These are phyloP conservation scores for Vicia villosa DNA, from an alignment of 306 rosid genomes.

Conservation along the genomic window DNA sequence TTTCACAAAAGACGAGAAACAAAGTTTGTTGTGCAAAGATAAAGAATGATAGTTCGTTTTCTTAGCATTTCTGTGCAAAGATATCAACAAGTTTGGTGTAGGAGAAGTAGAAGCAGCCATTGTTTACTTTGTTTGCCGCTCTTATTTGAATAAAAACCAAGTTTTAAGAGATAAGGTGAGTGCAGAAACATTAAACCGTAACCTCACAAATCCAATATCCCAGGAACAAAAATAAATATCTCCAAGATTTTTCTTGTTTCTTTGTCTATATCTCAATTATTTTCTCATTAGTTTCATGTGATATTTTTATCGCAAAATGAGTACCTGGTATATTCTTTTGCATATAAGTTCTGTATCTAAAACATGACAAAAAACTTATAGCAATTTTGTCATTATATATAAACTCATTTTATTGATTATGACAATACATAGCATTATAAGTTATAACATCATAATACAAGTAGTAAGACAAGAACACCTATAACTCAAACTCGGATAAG, in stretches of 20 bases:
- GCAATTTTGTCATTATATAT: slow-evolving; percentile 33
- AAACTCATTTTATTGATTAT: neutral
- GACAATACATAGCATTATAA: too few relatives aligned
- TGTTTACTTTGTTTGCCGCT: slow-evolving; percentile 47
- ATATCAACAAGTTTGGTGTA: slow-evolving; percentile 46
- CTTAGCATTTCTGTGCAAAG: slow-evolving; percentile 33
- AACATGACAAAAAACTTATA: slow-evolving; percentile 32
- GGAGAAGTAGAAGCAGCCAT: slow-evolving; percentile 60
- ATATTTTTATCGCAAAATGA: slow-evolving; percentile 34
- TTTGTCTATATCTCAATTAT: slow-evolving; percentile 41
- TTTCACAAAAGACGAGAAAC: slow-evolving; percentile 41
- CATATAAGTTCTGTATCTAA: slow-evolving; percentile 30
- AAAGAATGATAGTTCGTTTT: slow-evolving; percentile 39
- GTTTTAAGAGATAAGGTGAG: slow-evolving; percentile 45
- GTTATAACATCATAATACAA: too few relatives aligned
- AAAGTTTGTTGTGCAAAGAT: slow-evolving; percentile 32
- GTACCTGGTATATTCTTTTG: slow-evolving; percentile 45
- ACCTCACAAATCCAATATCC: slow-evolving; percentile 54
- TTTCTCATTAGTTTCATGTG: slow-evolving; percentile 32
- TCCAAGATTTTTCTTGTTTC: slow-evolving; percentile 46
- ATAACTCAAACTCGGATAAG: slow-evolving; percentile 37
- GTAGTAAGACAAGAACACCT: too few relatives aligned
- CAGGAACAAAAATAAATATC: slow-evolving; percentile 37
- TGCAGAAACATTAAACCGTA: slow-evolving; percentile 38
- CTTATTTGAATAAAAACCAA: slow-evolving; percentile 41